Conservation (phyloP, 1,284 basidiomycete species). For the Fomitopsis pinicola region DNA sequence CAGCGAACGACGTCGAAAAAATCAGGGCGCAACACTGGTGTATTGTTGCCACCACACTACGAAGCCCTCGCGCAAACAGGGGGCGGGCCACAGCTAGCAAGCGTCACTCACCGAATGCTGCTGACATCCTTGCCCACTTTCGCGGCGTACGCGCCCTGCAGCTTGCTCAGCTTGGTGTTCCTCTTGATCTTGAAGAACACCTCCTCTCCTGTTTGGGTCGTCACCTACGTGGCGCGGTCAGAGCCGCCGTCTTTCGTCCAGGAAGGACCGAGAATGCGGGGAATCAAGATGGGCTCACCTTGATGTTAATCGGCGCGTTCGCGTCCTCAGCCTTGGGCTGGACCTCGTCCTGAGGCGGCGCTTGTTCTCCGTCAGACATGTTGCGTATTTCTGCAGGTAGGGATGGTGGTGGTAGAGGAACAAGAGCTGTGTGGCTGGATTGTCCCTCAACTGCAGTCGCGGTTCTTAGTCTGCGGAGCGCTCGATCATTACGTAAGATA, state of each 20-base stretch:
- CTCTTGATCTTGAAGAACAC: constrained; percentile 99
- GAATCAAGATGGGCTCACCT: constrained; percentile 42
- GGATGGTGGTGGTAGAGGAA: background rate
- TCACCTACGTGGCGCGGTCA: constrained; percentile 46
- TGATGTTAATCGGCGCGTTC: constrained; percentile 79
- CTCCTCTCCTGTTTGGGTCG: constrained; percentile 79
- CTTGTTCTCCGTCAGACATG: constrained; percentile 67
- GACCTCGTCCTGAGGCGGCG: constrained; percentile 38
- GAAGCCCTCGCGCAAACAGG: background rate
- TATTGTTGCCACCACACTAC: too few relatives aligned
- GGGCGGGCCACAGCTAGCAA: background rate
- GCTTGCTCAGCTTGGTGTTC: constrained; percentile 90
- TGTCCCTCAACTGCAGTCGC: background rate
- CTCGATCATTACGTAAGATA: background rate
- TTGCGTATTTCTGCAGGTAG: constrained; percentile 1
- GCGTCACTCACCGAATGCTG: constrained; percentile 73
- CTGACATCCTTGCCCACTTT: constrained; percentile 89
- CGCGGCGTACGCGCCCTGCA: constrained; percentile 89
- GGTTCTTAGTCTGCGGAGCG: background rate
- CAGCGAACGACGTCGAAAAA: background rate
- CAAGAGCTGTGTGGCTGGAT: constrained; percentile 3
- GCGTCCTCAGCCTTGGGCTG: constrained; percentile 58
- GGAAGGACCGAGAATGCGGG: background rate
- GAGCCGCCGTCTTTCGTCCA: background rate
- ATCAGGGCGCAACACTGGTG: background rate